Percentiles rank a stretch among this genome's conserved stretches.
phyloP scores from a whole-genome alignment of 1,284 basidiomycete species.

The Sporisorium exsertum region DNA sequence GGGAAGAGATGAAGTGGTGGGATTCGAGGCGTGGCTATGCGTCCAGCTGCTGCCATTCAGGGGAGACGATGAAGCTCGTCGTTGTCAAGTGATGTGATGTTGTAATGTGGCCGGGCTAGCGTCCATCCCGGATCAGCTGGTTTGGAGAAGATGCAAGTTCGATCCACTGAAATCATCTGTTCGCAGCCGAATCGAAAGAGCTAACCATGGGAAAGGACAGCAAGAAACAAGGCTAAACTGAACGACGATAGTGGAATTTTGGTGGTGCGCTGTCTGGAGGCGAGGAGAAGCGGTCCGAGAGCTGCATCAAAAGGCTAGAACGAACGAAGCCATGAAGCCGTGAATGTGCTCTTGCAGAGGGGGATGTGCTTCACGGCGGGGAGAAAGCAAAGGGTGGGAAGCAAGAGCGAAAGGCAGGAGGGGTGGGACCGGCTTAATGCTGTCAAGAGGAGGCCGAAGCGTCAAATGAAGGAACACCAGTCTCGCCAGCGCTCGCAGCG shows the following conservation, averaged over 20 bases:
- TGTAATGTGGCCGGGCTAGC: neutral
- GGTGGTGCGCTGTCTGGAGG: neutral
- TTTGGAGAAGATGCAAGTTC: neutral
- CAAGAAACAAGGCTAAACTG: neutral
- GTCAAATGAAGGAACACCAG: neutral
- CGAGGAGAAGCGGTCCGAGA: neutral
- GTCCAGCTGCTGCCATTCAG: too few relatives aligned
- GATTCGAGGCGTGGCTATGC: slow-evolving; percentile 1
- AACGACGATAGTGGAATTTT: neutral
- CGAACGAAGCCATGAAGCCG: neutral
- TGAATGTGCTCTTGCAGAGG: neutral
- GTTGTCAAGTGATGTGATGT: neutral
- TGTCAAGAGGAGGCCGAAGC: neutral
- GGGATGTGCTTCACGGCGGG: neutral
- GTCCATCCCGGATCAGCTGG: neutral
- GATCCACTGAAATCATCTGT: neutral
- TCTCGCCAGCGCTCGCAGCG: neutral
- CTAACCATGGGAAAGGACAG: neutral
- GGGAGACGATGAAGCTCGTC: neutral
- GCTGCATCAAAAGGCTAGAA: neutral
- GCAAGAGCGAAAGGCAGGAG: neutral
- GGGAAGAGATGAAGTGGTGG: slow-evolving; percentile 7
- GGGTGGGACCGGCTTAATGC: neutral
- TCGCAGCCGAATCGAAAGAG: neutral
- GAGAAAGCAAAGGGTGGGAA: neutral